Base-by-base conservation (phyloP, 164 flowering plant genomes). In the Kingdonia uniflora region DNA sequence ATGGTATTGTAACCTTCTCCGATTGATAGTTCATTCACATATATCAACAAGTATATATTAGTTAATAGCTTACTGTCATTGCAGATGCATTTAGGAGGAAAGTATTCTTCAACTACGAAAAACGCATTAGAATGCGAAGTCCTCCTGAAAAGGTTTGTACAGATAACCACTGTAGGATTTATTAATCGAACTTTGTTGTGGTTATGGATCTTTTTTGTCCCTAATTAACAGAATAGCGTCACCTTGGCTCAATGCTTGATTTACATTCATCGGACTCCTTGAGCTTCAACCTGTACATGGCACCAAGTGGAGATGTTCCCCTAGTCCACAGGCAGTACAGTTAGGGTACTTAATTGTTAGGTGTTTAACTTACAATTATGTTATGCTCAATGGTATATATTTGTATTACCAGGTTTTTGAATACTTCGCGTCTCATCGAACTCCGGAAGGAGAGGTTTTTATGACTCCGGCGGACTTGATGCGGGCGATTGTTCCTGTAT, bases 401-500 rank as follows among this genome's bases (percentile, higher is more conserved):
- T 35, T 48, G 1, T 40, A 39, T 14, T 35, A 69, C 49, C 51
- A 92, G 99, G 92, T 94, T 47, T 94, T 89, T 62, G 96, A 82
- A 68, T 94, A 94, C 76, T 94, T 94, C 47, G 95, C 97, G 53
- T 81, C 97, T 3, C 24, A 51, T 40, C 42, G 64, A 61, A 48
- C 59, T 17, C 72, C 80, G 6, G 63, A 69, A 14, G 97, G 97
- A 51, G 95, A 94, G 57, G 25, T 74, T 6, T 79, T 77, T 37
- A 94, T 94, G 99, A 84, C 68, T 57, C 86, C 99, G 23, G 86
- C 74, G 11, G 99, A 94, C 75, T 68, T 94, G 59, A 94, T 94
- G 99, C 70, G 99, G 45, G 99, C 99, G 13, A 71, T 83, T 42
- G 85, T 94, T 71, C 95, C 97, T 53, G 97, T 94, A 11, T 94